phyloP scores from a whole-genome alignment of 345 rosid genomes.

The Eucalyptus tenuipes region DNA sequence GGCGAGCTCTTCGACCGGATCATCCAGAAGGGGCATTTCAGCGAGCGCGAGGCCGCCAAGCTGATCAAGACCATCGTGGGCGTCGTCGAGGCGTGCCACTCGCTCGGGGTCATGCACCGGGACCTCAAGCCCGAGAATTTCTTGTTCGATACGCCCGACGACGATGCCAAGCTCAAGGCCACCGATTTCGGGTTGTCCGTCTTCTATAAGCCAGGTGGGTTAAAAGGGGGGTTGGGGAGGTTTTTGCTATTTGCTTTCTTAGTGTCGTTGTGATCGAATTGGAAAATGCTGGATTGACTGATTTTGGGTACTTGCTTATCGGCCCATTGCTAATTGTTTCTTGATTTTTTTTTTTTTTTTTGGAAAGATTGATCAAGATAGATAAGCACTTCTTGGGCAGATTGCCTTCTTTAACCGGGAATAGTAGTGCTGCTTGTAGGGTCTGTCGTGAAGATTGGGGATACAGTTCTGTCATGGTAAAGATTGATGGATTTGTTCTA shows the following conservation, averaged over 20 bases:
- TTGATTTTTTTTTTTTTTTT: not conserved
- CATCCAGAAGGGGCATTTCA: constrained; percentile 84
- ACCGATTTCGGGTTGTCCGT: constrained; percentile 90
- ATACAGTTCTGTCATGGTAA: not conserved
- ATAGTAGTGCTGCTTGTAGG: not conserved
- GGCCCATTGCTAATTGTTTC: not conserved
- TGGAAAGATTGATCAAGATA: not conserved
- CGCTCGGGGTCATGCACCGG: constrained; percentile 94
- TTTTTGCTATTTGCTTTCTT: not conserved
- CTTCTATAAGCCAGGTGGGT: constrained; percentile 89
- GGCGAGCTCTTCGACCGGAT: constrained; percentile 97
- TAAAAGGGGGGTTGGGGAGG: not conserved
- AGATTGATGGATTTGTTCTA: not conserved
- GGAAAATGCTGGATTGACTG: not conserved
- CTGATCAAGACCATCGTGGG: constrained; percentile 77
- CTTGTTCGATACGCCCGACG: constrained; percentile 61
- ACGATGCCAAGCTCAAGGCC: constrained; percentile 80
- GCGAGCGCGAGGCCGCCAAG: constrained; percentile 84
- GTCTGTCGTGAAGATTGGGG: not conserved
- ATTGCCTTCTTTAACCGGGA: not conserved
- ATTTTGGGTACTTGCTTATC: not conserved
- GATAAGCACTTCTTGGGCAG: not conserved
- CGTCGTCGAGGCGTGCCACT: constrained; percentile 91
- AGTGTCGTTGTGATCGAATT: not conserved
- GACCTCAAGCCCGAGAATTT: constrained; percentile 99